These are phyloP conservation scores for Clavulina sp. DNA, from an alignment of 768 basidiomycete genomes.

Conservation along the genomic window DNA sequence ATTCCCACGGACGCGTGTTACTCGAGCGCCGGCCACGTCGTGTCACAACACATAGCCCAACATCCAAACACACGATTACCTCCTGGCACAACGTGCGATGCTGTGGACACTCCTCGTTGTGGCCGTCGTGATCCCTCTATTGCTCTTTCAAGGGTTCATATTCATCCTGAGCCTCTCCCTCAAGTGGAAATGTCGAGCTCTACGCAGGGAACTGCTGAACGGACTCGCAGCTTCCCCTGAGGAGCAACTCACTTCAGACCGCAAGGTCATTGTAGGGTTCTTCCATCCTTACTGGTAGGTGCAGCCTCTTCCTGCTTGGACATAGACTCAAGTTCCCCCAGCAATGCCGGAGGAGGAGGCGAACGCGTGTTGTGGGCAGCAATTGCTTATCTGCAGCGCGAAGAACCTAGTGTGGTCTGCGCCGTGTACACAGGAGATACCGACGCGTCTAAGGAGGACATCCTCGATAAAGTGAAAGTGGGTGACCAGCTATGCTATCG, in stretches of 20 bases:
- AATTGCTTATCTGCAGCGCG: constrained; percentile 53
- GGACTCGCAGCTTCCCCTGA: background rate
- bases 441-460: constrained; percentile 61
- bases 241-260: background rate
- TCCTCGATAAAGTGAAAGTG: constrained; percentile 70
- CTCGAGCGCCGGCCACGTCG: too few species aligned
- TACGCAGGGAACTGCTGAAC: background rate
- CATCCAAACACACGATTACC: too few species aligned
- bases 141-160: background rate
- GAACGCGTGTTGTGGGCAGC: constrained; percentile 94
- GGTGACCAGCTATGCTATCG: background rate
- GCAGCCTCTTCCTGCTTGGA: background rate
- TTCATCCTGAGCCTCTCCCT: background rate
- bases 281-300: constrained; percentile 93
- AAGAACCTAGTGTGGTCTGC: constrained; percentile 43
- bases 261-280: constrained; percentile 44
- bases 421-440: constrained; percentile 84
- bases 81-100: background rate
- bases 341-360: constrained; percentile 94
- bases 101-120: background rate
- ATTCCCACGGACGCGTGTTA: background rate
- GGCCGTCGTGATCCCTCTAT: background rate
- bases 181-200: background rate
- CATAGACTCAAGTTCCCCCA: constrained; percentile 15
- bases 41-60: too few species aligned